Evolutionary conservation across 2,329 filamentous ascomycete genomes (phyloP).

Genomic region (Aspergillus felis): DNA sequence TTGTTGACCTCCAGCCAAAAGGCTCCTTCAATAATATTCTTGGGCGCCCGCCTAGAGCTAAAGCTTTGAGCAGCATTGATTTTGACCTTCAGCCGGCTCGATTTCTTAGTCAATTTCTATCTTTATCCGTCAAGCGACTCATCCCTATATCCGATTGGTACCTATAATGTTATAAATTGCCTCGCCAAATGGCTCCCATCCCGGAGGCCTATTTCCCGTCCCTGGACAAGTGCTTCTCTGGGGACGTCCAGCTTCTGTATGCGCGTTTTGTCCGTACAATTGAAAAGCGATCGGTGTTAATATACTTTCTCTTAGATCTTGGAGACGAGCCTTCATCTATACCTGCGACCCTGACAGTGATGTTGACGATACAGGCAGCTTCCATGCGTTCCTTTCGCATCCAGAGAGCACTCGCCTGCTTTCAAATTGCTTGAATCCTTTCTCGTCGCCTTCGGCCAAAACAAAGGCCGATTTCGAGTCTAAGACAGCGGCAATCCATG

Average conservation of each 20-base stretch:
- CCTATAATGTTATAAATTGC: constrained; percentile 41
- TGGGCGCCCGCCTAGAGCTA: constrained; percentile 23
- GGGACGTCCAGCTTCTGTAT: constrained; percentile 75
- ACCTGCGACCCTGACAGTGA: constrained; percentile 40
- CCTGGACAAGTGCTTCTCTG: constrained; percentile 78
- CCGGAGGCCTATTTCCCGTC: constrained; percentile 77
- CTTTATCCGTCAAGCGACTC: constrained; percentile 3
- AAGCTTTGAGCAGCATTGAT: constrained; percentile 8
- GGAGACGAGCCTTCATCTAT: constrained; percentile 54
- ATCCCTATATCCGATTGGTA: constrained; percentile 11
- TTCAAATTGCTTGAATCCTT: constrained; percentile 64
- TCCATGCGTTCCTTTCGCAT: constrained; percentile 69
- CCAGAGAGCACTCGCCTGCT: constrained; percentile 65
- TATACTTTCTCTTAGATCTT: constrained; percentile 48
- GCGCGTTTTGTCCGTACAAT: constrained; percentile 9
- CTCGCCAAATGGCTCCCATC: constrained; percentile 61
- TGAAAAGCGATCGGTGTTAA: constrained; percentile 19
- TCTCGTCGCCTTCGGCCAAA: constrained; percentile 58
- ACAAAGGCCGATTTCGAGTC: constrained; percentile 73
- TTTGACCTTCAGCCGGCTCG: not conserved
- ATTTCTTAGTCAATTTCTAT: constrained; percentile 2
- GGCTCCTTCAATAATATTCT: constrained; percentile 28
- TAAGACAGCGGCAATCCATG: constrained; percentile 81
- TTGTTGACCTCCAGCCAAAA: constrained; percentile 35
- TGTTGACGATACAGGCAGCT: constrained; percentile 51